Evolutionary conservation across 1,139 yeast species (phyloP).

Genomic region (Pneumocystis canis): DNA sequence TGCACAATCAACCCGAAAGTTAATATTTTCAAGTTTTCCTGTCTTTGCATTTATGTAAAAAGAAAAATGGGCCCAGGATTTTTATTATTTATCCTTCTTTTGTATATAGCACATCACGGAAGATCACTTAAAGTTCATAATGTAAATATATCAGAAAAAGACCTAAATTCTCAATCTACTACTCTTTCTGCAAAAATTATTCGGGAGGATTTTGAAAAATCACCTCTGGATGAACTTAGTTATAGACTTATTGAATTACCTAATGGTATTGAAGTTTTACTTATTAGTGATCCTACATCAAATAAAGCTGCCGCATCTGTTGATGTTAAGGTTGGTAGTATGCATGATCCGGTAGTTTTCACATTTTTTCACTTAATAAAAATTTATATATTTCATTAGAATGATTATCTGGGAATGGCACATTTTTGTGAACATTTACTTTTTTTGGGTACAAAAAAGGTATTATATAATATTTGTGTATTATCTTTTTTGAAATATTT

Average conservation of each 20-base stretch:
- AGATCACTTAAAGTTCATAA: neutral
- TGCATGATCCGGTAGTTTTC: constrained; percentile 45
- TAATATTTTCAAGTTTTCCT: neutral
- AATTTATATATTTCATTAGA: constrained; percentile 11
- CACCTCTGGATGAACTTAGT: neutral
- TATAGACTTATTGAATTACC: constrained; percentile 54
- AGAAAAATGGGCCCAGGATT: neutral
- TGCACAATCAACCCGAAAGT: neutral
- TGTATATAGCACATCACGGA: neutral
- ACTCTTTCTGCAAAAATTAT: neutral
- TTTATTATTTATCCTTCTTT: neutral
- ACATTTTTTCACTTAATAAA: neutral
- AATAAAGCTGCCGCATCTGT: constrained; percentile 89
- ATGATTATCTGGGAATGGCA: constrained; percentile 68
- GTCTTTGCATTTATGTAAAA: neutral
- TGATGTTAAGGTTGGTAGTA: constrained; percentile 83
- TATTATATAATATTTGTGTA: neutral
- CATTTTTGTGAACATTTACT: constrained; percentile 92
- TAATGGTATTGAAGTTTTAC: constrained; percentile 56
- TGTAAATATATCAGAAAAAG: neutral
- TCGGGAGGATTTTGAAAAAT: neutral
- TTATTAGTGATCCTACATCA: constrained; percentile 71
- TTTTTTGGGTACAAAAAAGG: constrained; percentile 82
- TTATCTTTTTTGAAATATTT: neutral
- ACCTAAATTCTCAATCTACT: neutral